Base-by-base conservation (phyloP, 805 yeast species). In the Suhomyces xylopsoci region DNA sequence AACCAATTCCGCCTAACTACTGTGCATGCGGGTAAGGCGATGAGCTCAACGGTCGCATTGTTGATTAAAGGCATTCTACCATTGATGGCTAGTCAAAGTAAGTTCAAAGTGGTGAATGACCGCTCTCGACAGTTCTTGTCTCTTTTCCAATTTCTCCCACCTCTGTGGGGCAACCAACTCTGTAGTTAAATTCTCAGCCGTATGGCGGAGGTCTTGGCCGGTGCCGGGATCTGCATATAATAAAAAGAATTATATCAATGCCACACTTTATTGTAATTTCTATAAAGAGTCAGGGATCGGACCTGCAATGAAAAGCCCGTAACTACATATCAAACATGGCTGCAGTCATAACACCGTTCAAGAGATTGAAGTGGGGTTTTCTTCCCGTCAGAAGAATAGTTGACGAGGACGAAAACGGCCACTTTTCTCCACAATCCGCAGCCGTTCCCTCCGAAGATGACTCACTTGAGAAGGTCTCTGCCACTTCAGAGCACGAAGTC, bases 311-410 rank as follows among this genome's bases (percentile, higher is more conserved):
- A 19, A 24, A 26, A 17, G 9, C 6, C 20, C 12, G 14, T 20
- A 9, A 19, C 22, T 17, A 38, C 7, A 2, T 17, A 38, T 17
- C 42, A 17, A 30, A 32, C 15, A 46, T 46, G 48, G 22, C 26
- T 9, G 19, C 45, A 12, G 40, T 48, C 14, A 15, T 41, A 10
- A 40, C 36, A 40, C 51, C 55, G 17, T n/a, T 50, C 41, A 42
- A 48, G 38, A 51, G 55, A 17, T 45, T 57, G 58, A 71, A 70
- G 53, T 71, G 70, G 69, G 76, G 76, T 2, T 63, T 71, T 34
- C 42, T 71, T 19, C 76, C 76, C 6, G 64, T 61, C 20, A 62
- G 71, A 57, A 57, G 76, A 54, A 54, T 70, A 8, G 67, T 71
- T 10, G 74, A 69, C 47, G 76, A 70, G 34, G 69, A 63, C 43